Evolutionary conservation across 192 early-diverging fungal species (phyloP), one percentile per base, ranked within the genome.

Genomic region (Borealophlyctis nickersoniae): DNA sequence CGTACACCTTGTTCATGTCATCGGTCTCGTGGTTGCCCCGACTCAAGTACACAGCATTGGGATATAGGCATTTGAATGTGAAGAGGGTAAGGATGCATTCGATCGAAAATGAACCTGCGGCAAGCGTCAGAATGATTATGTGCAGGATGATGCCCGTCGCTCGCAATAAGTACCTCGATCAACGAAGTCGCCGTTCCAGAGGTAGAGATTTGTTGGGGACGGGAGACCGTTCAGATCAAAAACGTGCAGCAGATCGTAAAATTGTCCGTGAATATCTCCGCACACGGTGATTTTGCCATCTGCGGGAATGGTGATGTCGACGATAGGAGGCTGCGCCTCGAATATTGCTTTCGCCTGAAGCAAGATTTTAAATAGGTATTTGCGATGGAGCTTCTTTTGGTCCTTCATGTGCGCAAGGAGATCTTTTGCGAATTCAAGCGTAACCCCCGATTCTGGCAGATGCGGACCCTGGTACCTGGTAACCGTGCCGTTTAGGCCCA

Each of bases 161-260:
- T n/a, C n/a, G n/a, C n/a, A n/a, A n/a, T n/a, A n/a, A n/a, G n/a
- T n/a, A n/a, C n/a, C 97, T 53, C 97, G 90, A 76, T 99, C 97
- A 16, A 99, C 97, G 84, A 99, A 98, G 70, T 99, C 97, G 56
- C 97, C 97, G 76, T 96, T 97, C 73, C 93, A 97, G 71, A 96
- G 78, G 50, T 74, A 67, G 29, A 49, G 31, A 52, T 93, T 90
- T 3, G 76, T 87, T 23, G 81, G 73, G 0, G 89, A 89, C 3
- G 97, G 97, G 49, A 86, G 78, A 4, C 97, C 97, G 74, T 96
- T 96, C 66, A 88, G 77, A 59, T 93, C 83, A 70, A 99, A 95
- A 28, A 99, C 95, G 68, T 99, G 87, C 29, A 95, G 76, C 69
- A 99, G 87, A 64, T 99, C 97, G 69, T 97, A 99, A 79, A 86